Evolutionary conservation across 208 protist genomes (phyloP), one percentile per base, ranked within the genome.

Genomic region (Vickermania spadyakhi): DNA sequence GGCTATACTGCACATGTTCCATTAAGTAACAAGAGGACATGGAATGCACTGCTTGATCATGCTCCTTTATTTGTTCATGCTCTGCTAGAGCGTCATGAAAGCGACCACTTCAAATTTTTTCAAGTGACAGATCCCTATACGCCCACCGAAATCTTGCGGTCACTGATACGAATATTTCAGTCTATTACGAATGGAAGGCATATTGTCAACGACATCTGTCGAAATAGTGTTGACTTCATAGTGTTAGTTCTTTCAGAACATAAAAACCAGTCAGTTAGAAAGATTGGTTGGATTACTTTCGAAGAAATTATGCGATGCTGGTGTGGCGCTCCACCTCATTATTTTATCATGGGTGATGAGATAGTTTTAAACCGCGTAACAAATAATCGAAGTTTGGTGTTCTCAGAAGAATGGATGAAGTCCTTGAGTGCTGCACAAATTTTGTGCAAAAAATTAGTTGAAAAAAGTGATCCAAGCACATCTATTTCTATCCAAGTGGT

Each of bases 81-180:
- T 18, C 72, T 90, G 61, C 68, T 90, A 25, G 26, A 41, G 25
- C 75, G 74, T 26, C 56, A 64, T 25, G 76, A 84, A 21, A 62
- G 61, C 3, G 80, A 88, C 42, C 77, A 91, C 66, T 77, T 68
- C 60, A 58, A 70, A 2, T 92, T 92, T 72, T 88, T 88, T 56
- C 69, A 78, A 51, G 71, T 75, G 14, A 52, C 14, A 25, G 85
- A 92, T 53, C 76, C 79, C 1, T 87, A 86, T 57, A 79, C 75
- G 0, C 79, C 85, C 25, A 69, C 63, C 27, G 81, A 83, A 62
- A 62, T 79, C 42, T 62, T 83, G 29, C 60, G 64, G 67, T 61
- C 62, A 50, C 63, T 76, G 45, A 59, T 64, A 28, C 54, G 55
- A 52, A 55, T 83, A 18, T 57, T 79, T 42, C 67, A 73, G 58